phyloP scores from a whole-genome alignment of 148 eudicot species.

The Chenopodium quinoa region DNA sequence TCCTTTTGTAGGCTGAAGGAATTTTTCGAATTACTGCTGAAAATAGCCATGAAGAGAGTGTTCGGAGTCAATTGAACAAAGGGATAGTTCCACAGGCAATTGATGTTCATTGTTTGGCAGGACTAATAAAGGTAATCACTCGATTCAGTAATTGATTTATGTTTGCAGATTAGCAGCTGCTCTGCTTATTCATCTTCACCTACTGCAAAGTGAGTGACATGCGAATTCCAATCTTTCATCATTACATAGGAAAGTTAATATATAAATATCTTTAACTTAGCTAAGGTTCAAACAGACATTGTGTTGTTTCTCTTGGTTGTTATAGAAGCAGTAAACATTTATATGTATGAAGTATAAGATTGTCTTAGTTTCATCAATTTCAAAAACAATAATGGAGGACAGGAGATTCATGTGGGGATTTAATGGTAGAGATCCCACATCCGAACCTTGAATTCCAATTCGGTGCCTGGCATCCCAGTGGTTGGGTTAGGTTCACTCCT shows the following conservation, averaged over 20 bases:
- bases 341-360: background rate
- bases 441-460: background rate
- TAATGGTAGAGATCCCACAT: background rate
- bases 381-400: too few species aligned
- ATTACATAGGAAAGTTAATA: too few species aligned
- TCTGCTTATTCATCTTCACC: background rate
- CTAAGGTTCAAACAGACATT: background rate
- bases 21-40: slow-evolving; percentile 85
- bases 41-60: slow-evolving; percentile 64
- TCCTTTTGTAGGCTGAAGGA: slow-evolving; percentile 72
- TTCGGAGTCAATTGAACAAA: slow-evolving; percentile 69
- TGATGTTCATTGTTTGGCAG: slow-evolving; percentile 89
- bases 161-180: background rate
- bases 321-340: background rate
- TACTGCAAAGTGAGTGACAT: background rate
- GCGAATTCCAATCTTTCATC: background rate
- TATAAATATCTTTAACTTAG: too few species aligned
- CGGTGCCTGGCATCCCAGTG: background rate
- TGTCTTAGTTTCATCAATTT: background rate
- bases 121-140: slow-evolving; percentile 64
- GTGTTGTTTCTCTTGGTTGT: background rate
- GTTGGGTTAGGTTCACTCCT: background rate
- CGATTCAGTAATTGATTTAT: background rate
- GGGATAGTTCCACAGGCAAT: slow-evolving; percentile 67
- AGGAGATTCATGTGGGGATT: background rate